Evolutionary conservation across 176 grass and related monocot genomes (phyloP).

Genomic region (Melocanna baccifera): DNA sequence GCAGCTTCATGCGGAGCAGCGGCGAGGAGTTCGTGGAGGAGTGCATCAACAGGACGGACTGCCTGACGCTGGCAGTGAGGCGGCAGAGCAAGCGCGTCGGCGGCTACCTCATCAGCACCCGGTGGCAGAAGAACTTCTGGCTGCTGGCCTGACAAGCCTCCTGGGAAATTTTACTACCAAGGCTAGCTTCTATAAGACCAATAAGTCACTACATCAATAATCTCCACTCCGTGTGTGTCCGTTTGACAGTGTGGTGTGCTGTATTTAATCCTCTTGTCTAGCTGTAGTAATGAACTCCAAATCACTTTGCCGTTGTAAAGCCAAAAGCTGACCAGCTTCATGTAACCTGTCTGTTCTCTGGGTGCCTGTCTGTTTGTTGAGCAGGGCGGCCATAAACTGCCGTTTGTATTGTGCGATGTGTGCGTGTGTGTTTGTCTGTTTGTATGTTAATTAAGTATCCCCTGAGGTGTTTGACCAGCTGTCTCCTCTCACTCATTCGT

Average conservation of each 20-base stretch:
- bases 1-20: conserved; percentile 70
- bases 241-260: neutral
- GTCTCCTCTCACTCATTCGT: neutral
- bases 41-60: conserved; percentile 77
- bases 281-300: neutral
- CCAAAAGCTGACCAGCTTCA: conserved; percentile 1
- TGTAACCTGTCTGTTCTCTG: neutral
- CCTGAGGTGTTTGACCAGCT: conserved; percentile 9
- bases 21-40: conserved; percentile 82
- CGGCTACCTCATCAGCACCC: conserved; percentile 83
- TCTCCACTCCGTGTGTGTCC: neutral
- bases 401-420: neutral
- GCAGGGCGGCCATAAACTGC: neutral
- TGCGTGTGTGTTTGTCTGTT: conserved; percentile 27
- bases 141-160: conserved; percentile 56
- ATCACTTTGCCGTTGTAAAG: conserved; percentile 31
- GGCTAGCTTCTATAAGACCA: neutral
- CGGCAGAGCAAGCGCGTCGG: conserved; percentile 80
- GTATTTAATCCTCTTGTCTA: neutral
- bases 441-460: neutral
- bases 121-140: conserved; percentile 99
- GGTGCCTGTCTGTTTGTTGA: neutral
- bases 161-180: neutral
- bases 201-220: conserved; percentile 13
- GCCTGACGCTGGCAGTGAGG: conserved; percentile 80